These are phyloP conservation scores for Calocera viscosa DNA, from an alignment of 768 basidiomycete species.

Conservation along the genomic window DNA sequence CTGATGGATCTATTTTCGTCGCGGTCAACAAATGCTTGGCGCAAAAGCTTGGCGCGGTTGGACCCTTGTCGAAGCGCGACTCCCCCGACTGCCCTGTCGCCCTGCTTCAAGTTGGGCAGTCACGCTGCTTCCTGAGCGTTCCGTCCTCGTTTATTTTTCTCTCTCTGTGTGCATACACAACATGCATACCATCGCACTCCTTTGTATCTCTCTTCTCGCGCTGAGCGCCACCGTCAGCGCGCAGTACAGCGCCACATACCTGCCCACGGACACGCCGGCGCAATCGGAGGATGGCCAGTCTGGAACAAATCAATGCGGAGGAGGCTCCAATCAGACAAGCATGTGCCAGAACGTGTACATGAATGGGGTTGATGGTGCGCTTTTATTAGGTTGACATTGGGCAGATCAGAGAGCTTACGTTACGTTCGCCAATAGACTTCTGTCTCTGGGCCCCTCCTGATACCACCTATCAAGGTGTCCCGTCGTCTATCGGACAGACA, in stretches of 20 bases:
- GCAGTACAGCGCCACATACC: constrained; percentile 30
- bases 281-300: constrained; percentile 44
- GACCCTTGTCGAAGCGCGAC: no score
- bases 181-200: not conserved
- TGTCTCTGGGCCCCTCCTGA: constrained; percentile 26
- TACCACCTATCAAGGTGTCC: constrained; percentile 18
- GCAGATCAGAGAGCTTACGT: not conserved
- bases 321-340: constrained; percentile 41
- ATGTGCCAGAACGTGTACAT: constrained; percentile 39
- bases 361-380: constrained; percentile 11
- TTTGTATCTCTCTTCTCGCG: not conserved
- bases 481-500: constrained; percentile 44
- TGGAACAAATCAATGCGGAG: constrained; percentile 54
- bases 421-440: not conserved
- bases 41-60: no score
- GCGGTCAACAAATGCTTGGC: no score
- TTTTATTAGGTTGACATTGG: not conserved
- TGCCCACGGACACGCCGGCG: constrained; percentile 21
- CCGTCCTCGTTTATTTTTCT: not conserved
- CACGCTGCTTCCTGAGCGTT: not conserved
- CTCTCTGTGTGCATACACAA: not conserved
- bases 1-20: no score
- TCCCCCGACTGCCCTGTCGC: no score
- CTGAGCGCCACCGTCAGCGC: not conserved
- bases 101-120: no score